These are phyloP conservation scores for Seminavis robusta DNA, from an alignment of 108 stramenopile species.

Conservation along the genomic window DNA sequence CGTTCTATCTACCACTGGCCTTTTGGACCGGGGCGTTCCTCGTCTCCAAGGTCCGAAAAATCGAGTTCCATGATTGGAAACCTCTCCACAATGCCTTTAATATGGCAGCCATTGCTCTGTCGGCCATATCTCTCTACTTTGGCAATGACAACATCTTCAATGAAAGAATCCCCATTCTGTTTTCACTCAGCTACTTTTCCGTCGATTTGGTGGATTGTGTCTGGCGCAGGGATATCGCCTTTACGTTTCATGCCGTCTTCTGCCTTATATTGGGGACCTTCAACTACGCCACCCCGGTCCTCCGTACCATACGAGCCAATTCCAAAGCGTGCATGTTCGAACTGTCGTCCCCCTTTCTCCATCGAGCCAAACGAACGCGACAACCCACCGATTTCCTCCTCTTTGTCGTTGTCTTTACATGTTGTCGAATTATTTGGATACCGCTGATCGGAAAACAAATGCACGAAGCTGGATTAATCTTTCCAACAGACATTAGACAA, in stretches of 20 bases:
- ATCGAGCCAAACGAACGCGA: conserved; percentile 23
- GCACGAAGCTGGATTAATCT: background rate
- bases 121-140: conserved; percentile 16
- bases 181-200: conserved; percentile 29
- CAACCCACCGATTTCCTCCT: conserved; percentile 23
- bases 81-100: conserved; percentile 35
- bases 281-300: conserved; percentile 19
- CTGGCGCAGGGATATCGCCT: conserved; percentile 3
- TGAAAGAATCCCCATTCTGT: conserved; percentile 40
- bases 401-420: conserved; percentile 35
- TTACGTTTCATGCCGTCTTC: conserved; percentile 21
- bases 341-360: conserved; percentile 15
- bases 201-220: conserved; percentile 33
- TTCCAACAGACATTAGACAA: background rate
- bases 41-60: background rate
- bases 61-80: conserved; percentile 13
- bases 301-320: conserved; percentile 32
- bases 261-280: conserved; percentile 18
- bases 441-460: conserved; percentile 24
- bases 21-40: conserved; percentile 20
- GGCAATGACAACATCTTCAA: conserved; percentile 29
- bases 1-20: conserved; percentile 18
- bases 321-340: conserved; percentile 31
- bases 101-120: conserved; percentile 19
- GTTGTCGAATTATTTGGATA: conserved; percentile 45